phyloP scores from a whole-genome alignment of 225 moss, liverwort and hornwort species.

The Marchantia polymorpha region DNA sequence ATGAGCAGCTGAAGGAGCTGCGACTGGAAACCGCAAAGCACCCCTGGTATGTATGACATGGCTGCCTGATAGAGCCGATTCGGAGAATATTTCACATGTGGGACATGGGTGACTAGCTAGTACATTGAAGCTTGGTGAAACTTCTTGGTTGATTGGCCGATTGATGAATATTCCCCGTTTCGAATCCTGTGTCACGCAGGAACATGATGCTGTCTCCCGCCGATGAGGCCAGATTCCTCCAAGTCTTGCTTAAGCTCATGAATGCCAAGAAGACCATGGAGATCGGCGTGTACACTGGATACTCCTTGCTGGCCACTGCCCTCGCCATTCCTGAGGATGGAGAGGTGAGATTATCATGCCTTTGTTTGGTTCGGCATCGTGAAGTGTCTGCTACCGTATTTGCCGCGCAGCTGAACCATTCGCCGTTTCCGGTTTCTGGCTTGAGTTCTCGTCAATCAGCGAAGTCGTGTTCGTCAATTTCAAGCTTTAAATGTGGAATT shows the following conservation, averaged over 20 bases:
- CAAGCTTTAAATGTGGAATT: too few relatives aligned
- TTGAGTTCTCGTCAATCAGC: too few relatives aligned
- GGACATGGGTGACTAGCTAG: background rate
- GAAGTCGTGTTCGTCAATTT: too few relatives aligned
- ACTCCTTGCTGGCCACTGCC: slow-evolving; percentile 84
- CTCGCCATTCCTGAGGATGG: slow-evolving; percentile 83
- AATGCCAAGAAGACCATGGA: slow-evolving; percentile 85
- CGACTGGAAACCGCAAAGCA: slow-evolving; percentile 67
- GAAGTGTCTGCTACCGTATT: background rate
- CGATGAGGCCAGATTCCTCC: slow-evolving; percentile 85
- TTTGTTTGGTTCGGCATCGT: background rate
- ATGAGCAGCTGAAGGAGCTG: slow-evolving; percentile 67
- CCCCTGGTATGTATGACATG: slow-evolving; percentile 43
- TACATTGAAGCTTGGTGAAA: background rate
- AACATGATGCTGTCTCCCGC: slow-evolving; percentile 82
- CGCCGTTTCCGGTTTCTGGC: too few relatives aligned
- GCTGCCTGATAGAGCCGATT: background rate
- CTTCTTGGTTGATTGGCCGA: background rate
- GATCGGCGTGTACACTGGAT: slow-evolving; percentile 88
- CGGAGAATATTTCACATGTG: background rate
- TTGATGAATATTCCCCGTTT: background rate
- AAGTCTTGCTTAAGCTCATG: slow-evolving; percentile 81
- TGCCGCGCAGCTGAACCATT: too few relatives aligned
- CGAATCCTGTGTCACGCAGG: slow-evolving; percentile 35
- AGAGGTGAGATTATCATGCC: slow-evolving; percentile 40